Base-by-base conservation (phyloP, 352 stramenopile species). In the Phytophthora chlamydospora region DNA sequence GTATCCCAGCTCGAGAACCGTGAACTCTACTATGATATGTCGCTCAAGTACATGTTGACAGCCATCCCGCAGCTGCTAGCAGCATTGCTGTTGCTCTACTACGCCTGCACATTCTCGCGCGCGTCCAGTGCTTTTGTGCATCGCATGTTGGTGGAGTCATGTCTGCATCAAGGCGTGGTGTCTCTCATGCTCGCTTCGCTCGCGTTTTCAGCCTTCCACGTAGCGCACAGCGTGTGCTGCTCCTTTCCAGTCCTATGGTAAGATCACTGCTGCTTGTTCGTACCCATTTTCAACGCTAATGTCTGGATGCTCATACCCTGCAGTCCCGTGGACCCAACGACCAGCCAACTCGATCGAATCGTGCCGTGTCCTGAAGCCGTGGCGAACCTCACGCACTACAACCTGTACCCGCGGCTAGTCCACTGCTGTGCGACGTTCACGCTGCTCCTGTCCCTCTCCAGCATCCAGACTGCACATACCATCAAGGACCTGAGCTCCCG, bases 1-100 rank as follows among this genome's bases (percentile, higher is more conserved):
- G 35, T 2, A 19, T 12, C 2, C 8, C 31, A 86, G 76, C 49
- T 80, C 9, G 33, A 71, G 38, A 86, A 65, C 36, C 74, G 76
- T 21, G 40, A 78, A 42, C 40, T 56, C 14, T 58, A 68, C 24
- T 45, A 76, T 14, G 74, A 83, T 51, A 73, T 79, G 54, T 88
- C 78, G 19, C 49, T 87, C 64, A 83, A 88, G 73, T 77, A 82
- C 53, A 46, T 76, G 40, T 45, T 91, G 19, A 81, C 66, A 10
- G 68, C 76, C 13, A 66, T 75, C 13, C 80, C 80, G 17, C 83
- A 89, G 45, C 52, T 85, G 6, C 16, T 73, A 13, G 65, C 75
- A 9, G 66, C 66, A 11, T 24, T 83, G 31, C 41, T 89, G 7
- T 46, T 92, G 51, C 67, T 89, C 8, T 83, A 85, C 62, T 92